Base-by-base conservation (phyloP, 352 stramenopile species). In the Pythium plurisporium region DNA sequence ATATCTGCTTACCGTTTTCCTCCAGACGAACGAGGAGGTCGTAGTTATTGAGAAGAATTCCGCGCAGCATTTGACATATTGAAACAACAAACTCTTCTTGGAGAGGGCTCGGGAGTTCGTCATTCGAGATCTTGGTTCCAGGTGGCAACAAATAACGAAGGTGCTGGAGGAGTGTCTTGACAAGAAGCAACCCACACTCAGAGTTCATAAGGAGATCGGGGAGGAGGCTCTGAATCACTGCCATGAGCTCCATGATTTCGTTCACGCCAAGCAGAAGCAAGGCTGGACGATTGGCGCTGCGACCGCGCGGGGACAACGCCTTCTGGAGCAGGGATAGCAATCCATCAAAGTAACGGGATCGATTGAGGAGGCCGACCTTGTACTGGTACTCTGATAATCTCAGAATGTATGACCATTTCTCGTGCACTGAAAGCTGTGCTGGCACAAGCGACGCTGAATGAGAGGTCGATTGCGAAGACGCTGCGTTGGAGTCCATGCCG, bases 321-420 rank as follows among this genome's bases (percentile, higher is more conserved):
- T 95, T 95, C 61, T 95, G 85, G 26, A 91, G 57, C 14, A 95
- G 48, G 29, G 85, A 91, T 4, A 91, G 34, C 3, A 95, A 61
- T 2, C 83, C 83, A 31, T 92, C 79, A 62, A 95, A 89, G 53
- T 86, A 93, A n/a, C 73, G 74, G 34, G 72, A 61, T n/a, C 76
- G 65, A 49, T 95, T 77, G 34, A 95, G 56, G 25, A 95, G 57
- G 1, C 82, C 77, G 25, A 83, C 52, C 47, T 89, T 86, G 60
- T 89, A 92, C 65, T 95, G 85, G 43, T 87, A 93, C 65, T 86
- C 69, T 14, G 83, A 87, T 15, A 95, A 58, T 56, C 90, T 88
- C 23, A 95, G 68, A 23, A 87, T 65, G 49, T 95, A 95, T 14
- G 80, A 89, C 77, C 79, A 91, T 53, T 89, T 90, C 34, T 91